Conservation (phyloP, 208 protist genomes). For the Naegleria lovaniensis region DNA sequence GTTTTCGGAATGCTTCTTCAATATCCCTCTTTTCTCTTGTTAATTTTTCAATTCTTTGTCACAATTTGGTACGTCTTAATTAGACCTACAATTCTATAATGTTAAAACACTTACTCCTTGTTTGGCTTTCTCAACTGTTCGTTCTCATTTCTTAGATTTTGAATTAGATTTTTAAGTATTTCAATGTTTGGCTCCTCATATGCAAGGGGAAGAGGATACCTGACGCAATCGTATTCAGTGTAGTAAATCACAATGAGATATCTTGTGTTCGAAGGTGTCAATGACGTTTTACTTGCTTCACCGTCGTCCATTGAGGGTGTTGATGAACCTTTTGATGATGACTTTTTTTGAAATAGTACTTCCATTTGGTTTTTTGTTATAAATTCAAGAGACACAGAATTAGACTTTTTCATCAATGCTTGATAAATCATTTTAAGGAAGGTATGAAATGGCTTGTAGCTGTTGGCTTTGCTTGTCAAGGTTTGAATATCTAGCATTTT, state of each 20-base stretch:
- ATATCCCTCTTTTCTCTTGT: background rate
- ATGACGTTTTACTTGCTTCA: background rate
- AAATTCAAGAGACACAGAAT: background rate
- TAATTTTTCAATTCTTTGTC: background rate
- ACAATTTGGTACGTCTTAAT: no score
- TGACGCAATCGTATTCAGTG: background rate
- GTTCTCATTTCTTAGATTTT: background rate
- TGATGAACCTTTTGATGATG: background rate
- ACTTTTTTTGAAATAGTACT: background rate
- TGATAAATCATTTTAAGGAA: background rate
- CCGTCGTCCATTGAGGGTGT: background rate
- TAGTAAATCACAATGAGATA: background rate
- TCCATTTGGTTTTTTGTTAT: background rate
- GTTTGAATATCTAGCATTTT: background rate
- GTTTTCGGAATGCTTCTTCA: background rate
- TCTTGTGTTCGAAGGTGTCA: background rate
- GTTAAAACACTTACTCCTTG: background rate
- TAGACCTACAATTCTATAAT: background rate
- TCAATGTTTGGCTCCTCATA: background rate
- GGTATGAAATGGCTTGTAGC: background rate
- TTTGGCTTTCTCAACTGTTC: background rate
- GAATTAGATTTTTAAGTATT: background rate
- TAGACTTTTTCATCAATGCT: background rate
- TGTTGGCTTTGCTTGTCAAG: background rate
- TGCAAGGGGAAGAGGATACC: background rate